Evolutionary conservation across 2,329 filamentous ascomycete species (phyloP).

Genomic region (Fusarium sacchari): DNA sequence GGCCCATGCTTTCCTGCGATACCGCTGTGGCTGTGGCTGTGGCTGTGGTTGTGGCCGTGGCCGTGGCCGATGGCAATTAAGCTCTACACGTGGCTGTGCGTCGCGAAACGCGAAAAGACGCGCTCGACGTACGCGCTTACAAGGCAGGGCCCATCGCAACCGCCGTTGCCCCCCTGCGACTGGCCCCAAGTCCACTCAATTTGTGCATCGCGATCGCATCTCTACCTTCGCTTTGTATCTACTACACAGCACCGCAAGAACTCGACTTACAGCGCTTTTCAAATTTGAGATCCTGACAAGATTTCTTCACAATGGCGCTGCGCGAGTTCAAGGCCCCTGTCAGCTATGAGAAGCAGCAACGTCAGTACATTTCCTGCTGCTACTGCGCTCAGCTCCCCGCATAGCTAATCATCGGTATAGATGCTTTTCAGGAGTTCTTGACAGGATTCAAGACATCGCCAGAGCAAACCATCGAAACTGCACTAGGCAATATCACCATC

Average conservation of each 20-base stretch:
- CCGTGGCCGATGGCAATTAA: constrained; percentile 45
- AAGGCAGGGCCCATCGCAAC: constrained; percentile 28
- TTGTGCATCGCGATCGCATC: constrained; percentile 44
- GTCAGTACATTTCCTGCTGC: constrained; percentile 58
- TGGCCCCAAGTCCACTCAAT: constrained; percentile 46
- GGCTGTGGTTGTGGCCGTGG: constrained; percentile 21
- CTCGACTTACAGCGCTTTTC: constrained; percentile 27
- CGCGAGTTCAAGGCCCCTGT: constrained; percentile 81
- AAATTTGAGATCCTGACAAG: constrained; percentile 29
- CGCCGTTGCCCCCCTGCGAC: constrained; percentile 42
- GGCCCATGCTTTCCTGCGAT: constrained; percentile 7
- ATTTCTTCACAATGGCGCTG: constrained; percentile 76
- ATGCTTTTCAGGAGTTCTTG: constrained; percentile 88
- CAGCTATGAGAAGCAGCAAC: constrained; percentile 87
- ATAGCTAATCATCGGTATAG: constrained; percentile 57
- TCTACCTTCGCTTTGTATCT: constrained; percentile 11
- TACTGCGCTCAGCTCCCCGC: constrained; percentile 1
- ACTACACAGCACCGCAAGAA: constrained; percentile 6
- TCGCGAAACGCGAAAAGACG: constrained; percentile 50
- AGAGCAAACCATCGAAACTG: constrained; percentile 77
- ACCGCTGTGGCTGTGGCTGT: neutral
- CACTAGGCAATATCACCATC: constrained; percentile 85
- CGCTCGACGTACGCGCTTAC: constrained; percentile 34
- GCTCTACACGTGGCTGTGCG: constrained; percentile 38
- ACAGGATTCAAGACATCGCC: constrained; percentile 85